These are phyloP conservation scores for Trichosporon coremiiforme DNA, from an alignment of 1,284 basidiomycete genomes.

Conservation along the genomic window DNA sequence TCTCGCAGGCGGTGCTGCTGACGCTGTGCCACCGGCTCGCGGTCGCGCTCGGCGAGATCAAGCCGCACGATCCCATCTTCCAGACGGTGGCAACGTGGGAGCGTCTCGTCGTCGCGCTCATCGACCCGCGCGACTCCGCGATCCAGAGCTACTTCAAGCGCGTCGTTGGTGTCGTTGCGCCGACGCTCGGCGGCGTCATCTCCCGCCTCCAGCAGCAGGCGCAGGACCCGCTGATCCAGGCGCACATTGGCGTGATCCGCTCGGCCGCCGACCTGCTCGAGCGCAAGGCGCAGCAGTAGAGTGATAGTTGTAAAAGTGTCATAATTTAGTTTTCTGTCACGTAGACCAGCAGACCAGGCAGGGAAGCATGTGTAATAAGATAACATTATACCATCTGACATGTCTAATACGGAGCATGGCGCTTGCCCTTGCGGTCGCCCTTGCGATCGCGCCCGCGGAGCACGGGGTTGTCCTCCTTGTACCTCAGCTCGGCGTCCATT, in stretches of 20 bases:
- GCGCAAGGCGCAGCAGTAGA: conserved; percentile 19
- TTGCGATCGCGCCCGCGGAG: conserved; percentile 16
- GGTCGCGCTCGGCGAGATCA: conserved; percentile 36
- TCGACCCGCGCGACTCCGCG: conserved; percentile 35
- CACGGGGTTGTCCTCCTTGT: conserved; percentile 19
- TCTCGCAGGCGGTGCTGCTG: conserved; percentile 47
- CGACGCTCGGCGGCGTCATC: conserved; percentile 14
- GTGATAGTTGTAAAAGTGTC: conserved; percentile 11
- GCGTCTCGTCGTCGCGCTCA: conserved; percentile 32
- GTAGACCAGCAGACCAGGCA: conserved; percentile 5
- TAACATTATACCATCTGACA: not conserved
- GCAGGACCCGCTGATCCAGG: conserved; percentile 21
- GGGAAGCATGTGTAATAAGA: conserved; percentile 6
- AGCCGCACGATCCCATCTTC: conserved; percentile 36
- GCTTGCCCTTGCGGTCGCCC: conserved; percentile 24
- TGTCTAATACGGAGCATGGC: conserved; percentile 30
- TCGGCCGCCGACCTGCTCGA: conserved; percentile 24
- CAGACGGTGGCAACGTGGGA: conserved; percentile 36
- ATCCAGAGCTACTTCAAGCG: conserved; percentile 30
- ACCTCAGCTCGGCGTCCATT: conserved; percentile 17
- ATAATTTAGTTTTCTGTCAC: not conserved
- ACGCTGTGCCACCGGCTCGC: conserved; percentile 47
- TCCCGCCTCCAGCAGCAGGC: conserved; percentile 4
- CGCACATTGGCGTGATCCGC: conserved; percentile 23
- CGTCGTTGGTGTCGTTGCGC: conserved; percentile 23